Evolutionary conservation across 306 rosid species (phyloP).

Genomic region (Erythrophleum fordii): DNA sequence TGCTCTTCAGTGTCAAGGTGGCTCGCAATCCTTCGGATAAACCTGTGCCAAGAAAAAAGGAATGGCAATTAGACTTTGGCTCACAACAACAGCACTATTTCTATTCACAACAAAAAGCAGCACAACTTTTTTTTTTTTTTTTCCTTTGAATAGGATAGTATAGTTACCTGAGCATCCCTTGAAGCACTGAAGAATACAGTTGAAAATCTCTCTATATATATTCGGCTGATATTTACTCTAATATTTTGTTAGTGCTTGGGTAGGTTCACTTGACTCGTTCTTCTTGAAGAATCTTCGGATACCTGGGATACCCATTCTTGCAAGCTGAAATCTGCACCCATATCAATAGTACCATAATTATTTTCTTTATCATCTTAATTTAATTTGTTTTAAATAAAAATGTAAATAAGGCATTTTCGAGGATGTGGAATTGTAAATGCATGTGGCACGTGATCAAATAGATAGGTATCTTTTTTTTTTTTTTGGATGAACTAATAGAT

Average conservation of each 20-base stretch:
- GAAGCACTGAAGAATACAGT: background rate
- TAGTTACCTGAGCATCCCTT: conserved; percentile 30
- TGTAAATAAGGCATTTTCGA: background rate
- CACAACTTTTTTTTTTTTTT: background rate
- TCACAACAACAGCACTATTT: too few species aligned
- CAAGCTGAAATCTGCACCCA: conserved; percentile 69
- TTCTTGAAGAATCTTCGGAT: conserved; percentile 59
- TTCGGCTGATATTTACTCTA: background rate
- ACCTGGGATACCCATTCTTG: conserved; percentile 67
- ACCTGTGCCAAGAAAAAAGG: conserved; percentile 4
- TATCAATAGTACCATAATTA: background rate
- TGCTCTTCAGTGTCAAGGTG: conserved; percentile 13
- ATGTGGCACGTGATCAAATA: background rate
- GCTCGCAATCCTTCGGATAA: conserved; percentile 13
- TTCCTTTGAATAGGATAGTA: background rate
- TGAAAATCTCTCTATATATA: conserved; percentile 10
- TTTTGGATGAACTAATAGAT: background rate
- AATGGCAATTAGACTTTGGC: background rate
- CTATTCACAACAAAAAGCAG: background rate
- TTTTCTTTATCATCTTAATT: background rate
- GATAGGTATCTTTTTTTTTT: too few species aligned
- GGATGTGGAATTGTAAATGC: too few species aligned
- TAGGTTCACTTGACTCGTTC: conserved; percentile 53
- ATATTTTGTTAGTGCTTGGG: background rate
- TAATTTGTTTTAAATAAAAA: background rate